Evolutionary conservation across 2,329 filamentous ascomycete species (phyloP).

Genomic region (Alternaria hordeiaustralica): DNA sequence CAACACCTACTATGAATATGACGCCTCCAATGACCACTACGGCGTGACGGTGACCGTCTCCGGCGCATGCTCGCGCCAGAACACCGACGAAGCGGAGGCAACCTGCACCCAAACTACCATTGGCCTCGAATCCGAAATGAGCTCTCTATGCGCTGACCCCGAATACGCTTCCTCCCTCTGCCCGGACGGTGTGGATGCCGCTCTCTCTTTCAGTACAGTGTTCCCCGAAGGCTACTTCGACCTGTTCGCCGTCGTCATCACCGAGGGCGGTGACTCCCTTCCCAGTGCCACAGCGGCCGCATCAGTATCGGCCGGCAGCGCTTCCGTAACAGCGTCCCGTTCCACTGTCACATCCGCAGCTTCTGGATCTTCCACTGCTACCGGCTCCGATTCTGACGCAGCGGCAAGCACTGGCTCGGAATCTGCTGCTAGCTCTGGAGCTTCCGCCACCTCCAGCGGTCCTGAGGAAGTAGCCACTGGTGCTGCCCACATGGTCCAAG

Average conservation of each 20-base stretch:
- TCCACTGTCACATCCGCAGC: conserved; percentile 4
- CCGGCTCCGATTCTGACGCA: neutral
- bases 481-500: conserved; percentile 21
- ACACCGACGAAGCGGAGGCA: conserved; percentile 15
- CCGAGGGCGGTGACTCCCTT: conserved; percentile 36
- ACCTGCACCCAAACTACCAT: conserved; percentile 22
- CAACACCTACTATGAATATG: conserved; percentile 25
- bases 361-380: neutral
- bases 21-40: conserved; percentile 10
- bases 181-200: neutral
- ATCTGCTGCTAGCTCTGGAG: conserved; percentile 1
- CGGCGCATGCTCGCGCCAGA: conserved; percentile 19
- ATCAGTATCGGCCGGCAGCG: conserved; percentile 20
- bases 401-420: conserved; percentile 2
- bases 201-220: neutral
- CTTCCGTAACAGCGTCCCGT: conserved; percentile 4
- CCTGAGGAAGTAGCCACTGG: conserved; percentile 1
- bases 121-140: conserved; percentile 11
- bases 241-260: conserved; percentile 33
- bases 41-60: conserved; percentile 14
- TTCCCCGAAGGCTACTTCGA: conserved; percentile 17
- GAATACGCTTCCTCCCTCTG: neutral
- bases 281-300: conserved; percentile 27
- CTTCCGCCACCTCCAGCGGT: neutral
- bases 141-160: conserved; percentile 13